Evolutionary conservation across 148 eudicot genomes (phyloP).

Genomic region (Camellia sinensis): DNA sequence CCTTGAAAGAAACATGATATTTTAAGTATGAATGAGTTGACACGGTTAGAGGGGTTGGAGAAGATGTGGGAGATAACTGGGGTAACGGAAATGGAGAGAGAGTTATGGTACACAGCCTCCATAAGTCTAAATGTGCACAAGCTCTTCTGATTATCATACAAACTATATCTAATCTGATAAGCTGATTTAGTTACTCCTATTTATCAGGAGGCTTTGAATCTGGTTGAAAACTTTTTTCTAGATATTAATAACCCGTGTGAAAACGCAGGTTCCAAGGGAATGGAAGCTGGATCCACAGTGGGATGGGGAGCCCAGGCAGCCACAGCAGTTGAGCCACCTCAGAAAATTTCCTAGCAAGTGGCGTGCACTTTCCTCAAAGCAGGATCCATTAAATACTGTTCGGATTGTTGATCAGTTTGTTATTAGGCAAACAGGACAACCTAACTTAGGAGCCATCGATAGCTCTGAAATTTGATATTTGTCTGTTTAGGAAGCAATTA

Average conservation of each 20-base stretch:
- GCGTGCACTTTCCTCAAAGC: slow-evolving; percentile 49
- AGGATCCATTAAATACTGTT: slow-evolving; percentile 67
- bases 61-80: not conserved
- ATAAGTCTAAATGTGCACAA: too few relatives aligned
- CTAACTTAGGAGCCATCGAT: slow-evolving; percentile 14
- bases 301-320: slow-evolving; percentile 67
- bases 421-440: slow-evolving; percentile 32
- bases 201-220: not conserved
- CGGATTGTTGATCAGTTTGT: slow-evolving; percentile 65
- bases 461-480: slow-evolving; percentile 6
- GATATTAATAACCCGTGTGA: not conserved
- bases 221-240: not conserved
- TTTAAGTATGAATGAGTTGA: not conserved
- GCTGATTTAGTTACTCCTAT: not conserved
- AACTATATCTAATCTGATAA: not conserved
- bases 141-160: too few relatives aligned
- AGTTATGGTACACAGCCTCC: too few relatives aligned
- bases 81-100: too few relatives aligned
- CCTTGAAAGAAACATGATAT: not conserved
- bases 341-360: slow-evolving; percentile 76
- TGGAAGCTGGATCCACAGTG: slow-evolving; percentile 93
- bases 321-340: slow-evolving; percentile 45
- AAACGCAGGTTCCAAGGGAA: slow-evolving; percentile 77
- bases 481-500: too few relatives aligned
- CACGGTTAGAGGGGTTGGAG: not conserved